Evolutionary conservation across 2,329 filamentous ascomycete genomes (phyloP).

Genomic region (Bipolaris cookei): DNA sequence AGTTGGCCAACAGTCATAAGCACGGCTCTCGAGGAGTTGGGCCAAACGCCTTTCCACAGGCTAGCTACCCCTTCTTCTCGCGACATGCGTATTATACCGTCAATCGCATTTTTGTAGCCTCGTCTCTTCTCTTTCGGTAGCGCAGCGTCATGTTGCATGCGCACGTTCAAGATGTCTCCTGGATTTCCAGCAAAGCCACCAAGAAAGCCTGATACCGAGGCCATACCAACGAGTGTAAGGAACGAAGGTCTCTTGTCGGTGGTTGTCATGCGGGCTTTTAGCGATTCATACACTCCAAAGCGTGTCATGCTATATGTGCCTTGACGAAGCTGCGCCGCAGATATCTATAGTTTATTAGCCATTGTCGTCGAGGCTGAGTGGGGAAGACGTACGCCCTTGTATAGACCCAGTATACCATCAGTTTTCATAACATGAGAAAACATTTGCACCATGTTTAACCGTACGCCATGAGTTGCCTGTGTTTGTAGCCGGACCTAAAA

Average conservation of each 20-base stretch:
- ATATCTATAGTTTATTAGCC: constrained; percentile 62
- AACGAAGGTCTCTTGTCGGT: constrained; percentile 66
- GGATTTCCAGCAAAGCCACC: constrained; percentile 92
- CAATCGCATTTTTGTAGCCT: constrained; percentile 87
- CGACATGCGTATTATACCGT: constrained; percentile 87
- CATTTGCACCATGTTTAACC: constrained; percentile 81
- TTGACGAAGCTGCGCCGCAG: constrained; percentile 90
- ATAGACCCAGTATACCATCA: constrained; percentile 81
- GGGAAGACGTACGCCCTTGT: constrained; percentile 70
- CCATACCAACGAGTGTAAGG: constrained; percentile 79
- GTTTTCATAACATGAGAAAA: constrained; percentile 79
- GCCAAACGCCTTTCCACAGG: constrained; percentile 84
- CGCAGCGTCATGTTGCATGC: constrained; percentile 93
- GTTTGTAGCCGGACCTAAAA: constrained; percentile 84
- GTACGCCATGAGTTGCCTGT: constrained; percentile 70
- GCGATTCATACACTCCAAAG: constrained; percentile 94
- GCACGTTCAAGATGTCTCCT: constrained; percentile 94
- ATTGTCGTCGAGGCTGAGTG: background rate
- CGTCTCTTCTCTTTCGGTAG: constrained; percentile 75
- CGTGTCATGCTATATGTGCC: constrained; percentile 93
- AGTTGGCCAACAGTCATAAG: constrained; percentile 87
- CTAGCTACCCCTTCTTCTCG: constrained; percentile 77
- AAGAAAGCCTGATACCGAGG: constrained; percentile 81
- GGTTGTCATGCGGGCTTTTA: constrained; percentile 74
- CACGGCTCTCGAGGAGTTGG: constrained; percentile 80